Percentiles rank a stretch among this genome's conserved stretches.
These are phyloP conservation scores for Digitaria exilis DNA, from an alignment of 202 grass and related monocot species.

Conservation along the genomic window DNA sequence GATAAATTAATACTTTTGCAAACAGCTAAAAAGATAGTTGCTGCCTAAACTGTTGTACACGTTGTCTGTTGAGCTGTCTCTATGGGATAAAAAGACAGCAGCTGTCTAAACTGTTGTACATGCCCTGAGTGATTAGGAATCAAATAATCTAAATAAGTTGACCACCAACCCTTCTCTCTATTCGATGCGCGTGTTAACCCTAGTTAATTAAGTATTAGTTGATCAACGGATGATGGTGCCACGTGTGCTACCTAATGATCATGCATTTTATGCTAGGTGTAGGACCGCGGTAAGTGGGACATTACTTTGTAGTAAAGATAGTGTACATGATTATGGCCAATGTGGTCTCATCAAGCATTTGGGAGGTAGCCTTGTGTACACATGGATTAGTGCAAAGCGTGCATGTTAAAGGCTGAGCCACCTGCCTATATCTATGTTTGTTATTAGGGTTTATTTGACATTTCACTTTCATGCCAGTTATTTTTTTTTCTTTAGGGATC, in stretches of 20 bases:
- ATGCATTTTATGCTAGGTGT: neutral
- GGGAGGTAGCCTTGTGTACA: neutral
- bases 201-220: neutral
- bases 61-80: too few relatives aligned
- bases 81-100: too few relatives aligned
- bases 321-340: neutral
- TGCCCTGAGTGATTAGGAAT: neutral
- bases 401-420: neutral
- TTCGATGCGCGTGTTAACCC: neutral
- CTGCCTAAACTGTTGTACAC: too few relatives aligned
- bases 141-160: neutral
- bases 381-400: neutral
- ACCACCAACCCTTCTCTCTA: neutral
- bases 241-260: neutral
- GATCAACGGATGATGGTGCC: neutral
- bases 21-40: too few relatives aligned
- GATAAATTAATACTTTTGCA: too few relatives aligned
- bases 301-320: neutral
- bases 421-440: neutral
- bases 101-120: too few relatives aligned
- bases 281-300: neutral
- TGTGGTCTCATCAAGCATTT: neutral
- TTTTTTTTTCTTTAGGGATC: neutral
- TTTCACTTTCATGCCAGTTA: neutral
- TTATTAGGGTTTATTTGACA: conserved; percentile 7